phyloP scores from a whole-genome alignment of 1,284 basidiomycete species.

The Kwoniella shivajii region DNA sequence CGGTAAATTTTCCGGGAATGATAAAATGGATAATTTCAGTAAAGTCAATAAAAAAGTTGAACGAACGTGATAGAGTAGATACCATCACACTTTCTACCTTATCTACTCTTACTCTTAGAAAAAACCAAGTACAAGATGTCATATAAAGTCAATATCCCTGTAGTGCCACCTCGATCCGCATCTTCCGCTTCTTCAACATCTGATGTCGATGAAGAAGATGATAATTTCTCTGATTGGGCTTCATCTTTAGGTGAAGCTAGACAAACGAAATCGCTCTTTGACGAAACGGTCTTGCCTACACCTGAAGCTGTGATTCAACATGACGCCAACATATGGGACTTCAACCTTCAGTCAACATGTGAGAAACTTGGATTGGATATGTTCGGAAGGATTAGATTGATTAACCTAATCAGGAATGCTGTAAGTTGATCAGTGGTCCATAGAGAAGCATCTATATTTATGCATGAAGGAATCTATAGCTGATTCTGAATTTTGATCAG shows the following conservation, averaged over 20 bases:
- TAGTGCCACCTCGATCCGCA: not conserved
- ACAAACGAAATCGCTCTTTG: constrained; percentile 76
- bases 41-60: not conserved
- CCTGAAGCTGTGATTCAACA: constrained; percentile 66
- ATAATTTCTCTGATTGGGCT: constrained; percentile 46
- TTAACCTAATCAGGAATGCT: constrained; percentile 82
- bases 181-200: constrained; percentile 25
- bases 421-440: no score
- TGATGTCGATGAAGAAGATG: constrained; percentile 25
- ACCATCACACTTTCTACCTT: not conserved
- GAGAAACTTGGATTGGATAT: constrained; percentile 59
- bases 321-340: constrained; percentile 63
- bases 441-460: not conserved
- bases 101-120: not conserved
- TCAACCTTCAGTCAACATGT: constrained; percentile 31
- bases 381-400: constrained; percentile 72
- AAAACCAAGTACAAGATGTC: constrained; percentile 7
- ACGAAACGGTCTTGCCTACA: constrained; percentile 65
- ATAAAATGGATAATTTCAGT: not conserved
- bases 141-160: constrained; percentile 12
- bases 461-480: not conserved
- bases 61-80: not conserved
- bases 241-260: constrained; percentile 44
- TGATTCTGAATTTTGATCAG: constrained; percentile 6
- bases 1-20: no score